Evolutionary conservation across 2,329 filamentous ascomycete species (phyloP), one percentile per base, ranked within the genome.

Genomic region (Alternaria brassicicola): DNA sequence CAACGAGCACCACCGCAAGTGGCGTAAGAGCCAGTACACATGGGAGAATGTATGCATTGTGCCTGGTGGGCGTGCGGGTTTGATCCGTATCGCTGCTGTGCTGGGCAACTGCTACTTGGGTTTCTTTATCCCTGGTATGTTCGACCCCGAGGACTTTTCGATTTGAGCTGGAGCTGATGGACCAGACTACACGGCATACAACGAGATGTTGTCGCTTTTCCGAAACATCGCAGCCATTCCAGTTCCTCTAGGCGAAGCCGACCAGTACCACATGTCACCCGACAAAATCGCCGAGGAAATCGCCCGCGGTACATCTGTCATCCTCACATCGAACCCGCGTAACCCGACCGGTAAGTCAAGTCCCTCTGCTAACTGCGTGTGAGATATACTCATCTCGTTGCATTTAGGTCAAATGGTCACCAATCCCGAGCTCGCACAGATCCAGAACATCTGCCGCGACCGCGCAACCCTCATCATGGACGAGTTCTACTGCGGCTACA

Each of bases 171-270:
- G 19, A 38, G 45, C 59, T 72, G 33, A 73, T 46, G 30, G 72
- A 67, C 61, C 6, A 78, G 76, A 97, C 78, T 97, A 97, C 81
- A 97, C 93, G 3, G 94, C 94, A 2, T 98, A 98, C 83, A 97
- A 96, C 74, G 93, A 97, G 82, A 97, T 98, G 93, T 80, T 97
- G 80, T 92, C 89, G 57, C 82, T 97, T 58, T 97, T 98, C 85
- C 93, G 91, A 80, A 97, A 97, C 78, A 77, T 76, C 41, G 74
- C 75, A 17, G 69, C 77, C n/a, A 78, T 79, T 35, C 77, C 77
- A 15, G 76, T 79, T 56, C 94, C 93, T 10, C 84, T 98, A 12
- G 88, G 89, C 31, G 89, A 92, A 71, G 87, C 90, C 59, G 93
- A 98, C 75, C 89, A 89, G 65, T 98, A 97, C 79, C 92, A 96